Percentiles rank a stretch among this genome's conserved stretches.
Evolutionary conservation across 352 stramenopile species (phyloP).

Genomic region (Pythium periplocum): DNA sequence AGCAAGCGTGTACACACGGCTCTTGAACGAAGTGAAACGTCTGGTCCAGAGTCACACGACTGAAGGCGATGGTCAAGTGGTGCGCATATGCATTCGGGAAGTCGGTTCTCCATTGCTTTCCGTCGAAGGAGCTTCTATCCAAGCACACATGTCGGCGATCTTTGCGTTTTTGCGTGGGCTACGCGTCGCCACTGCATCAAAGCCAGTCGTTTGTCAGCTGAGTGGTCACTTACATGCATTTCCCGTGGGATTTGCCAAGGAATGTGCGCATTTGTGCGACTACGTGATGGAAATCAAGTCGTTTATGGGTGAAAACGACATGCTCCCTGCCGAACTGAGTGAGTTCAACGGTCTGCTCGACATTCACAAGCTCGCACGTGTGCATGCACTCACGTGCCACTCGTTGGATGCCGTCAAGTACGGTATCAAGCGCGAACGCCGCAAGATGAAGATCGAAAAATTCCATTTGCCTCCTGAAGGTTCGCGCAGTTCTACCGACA

Average conservation of each 20-base stretch:
- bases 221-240: slow-evolving; percentile 21
- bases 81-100: slow-evolving; percentile 36
- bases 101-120: slow-evolving; percentile 38
- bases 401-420: slow-evolving; percentile 49
- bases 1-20: slow-evolving; percentile 19
- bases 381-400: slow-evolving; percentile 52
- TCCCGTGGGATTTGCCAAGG: slow-evolving; percentile 29
- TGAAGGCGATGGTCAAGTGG: slow-evolving; percentile 18
- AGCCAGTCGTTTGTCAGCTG: slow-evolving; percentile 22
- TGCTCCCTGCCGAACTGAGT: slow-evolving; percentile 49
- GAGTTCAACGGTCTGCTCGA: slow-evolving; percentile 57
- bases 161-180: slow-evolving; percentile 33
- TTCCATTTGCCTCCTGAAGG: slow-evolving; percentile 67
- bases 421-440: slow-evolving; percentile 56
- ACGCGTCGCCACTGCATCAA: slow-evolving; percentile 18
- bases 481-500: slow-evolving; percentile 31
- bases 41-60: slow-evolving; percentile 11
- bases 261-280: slow-evolving; percentile 49
- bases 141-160: slow-evolving; percentile 36
- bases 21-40: slow-evolving; percentile 23
- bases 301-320: slow-evolving; percentile 49
- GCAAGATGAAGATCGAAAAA: slow-evolving; percentile 77
- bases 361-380: slow-evolving; percentile 48
- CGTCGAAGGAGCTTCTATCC: slow-evolving; percentile 12
- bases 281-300: slow-evolving; percentile 53